Conservation (phyloP, 2,329 filamentous ascomycete genomes). For the Incumbomyces delicatus region DNA sequence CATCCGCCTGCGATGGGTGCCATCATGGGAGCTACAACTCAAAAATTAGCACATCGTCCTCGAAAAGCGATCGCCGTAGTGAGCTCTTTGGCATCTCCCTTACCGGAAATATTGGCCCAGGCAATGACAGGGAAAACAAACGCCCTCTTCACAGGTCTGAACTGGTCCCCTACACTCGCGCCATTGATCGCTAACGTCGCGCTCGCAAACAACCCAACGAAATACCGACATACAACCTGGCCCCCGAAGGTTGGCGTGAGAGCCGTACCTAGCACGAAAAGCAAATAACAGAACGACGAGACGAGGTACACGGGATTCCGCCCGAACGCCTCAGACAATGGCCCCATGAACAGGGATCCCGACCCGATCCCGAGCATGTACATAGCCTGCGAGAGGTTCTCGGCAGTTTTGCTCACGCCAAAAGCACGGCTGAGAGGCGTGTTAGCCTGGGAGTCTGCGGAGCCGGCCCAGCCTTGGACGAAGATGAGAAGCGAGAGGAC, state of each 20-base stretch:
- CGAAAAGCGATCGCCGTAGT: neutral
- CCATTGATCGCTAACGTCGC: too few relatives aligned
- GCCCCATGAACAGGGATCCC: conserved; percentile 40
- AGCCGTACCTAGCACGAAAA: conserved; percentile 41
- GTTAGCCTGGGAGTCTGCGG: conserved; percentile 43
- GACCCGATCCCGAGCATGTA: conserved; percentile 38
- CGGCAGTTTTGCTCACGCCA: conserved; percentile 35
- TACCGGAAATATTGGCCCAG: too few relatives aligned
- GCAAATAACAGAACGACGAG: conserved; percentile 38
- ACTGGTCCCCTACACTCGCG: too few relatives aligned
- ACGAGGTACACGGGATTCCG: conserved; percentile 41
- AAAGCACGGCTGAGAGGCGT: conserved; percentile 36
- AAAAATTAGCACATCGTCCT: neutral
- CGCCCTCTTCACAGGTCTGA: too few relatives aligned
- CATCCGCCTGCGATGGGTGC: conserved; percentile 39
- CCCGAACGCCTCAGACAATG: conserved; percentile 40
- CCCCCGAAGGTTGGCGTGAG: conserved; percentile 38
- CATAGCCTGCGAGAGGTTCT: conserved; percentile 31
- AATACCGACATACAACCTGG: conserved; percentile 40
- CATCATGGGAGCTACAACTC: conserved; percentile 17
- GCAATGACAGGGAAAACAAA: too few relatives aligned
- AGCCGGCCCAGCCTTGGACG: conserved; percentile 42
- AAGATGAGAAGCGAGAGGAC: conserved; percentile 41
- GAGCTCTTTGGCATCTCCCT: neutral
- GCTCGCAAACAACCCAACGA: conserved; percentile 42